Conservation (phyloP, 2,329 filamentous ascomycete species). For the Exophiala dermatitidis region DNA sequence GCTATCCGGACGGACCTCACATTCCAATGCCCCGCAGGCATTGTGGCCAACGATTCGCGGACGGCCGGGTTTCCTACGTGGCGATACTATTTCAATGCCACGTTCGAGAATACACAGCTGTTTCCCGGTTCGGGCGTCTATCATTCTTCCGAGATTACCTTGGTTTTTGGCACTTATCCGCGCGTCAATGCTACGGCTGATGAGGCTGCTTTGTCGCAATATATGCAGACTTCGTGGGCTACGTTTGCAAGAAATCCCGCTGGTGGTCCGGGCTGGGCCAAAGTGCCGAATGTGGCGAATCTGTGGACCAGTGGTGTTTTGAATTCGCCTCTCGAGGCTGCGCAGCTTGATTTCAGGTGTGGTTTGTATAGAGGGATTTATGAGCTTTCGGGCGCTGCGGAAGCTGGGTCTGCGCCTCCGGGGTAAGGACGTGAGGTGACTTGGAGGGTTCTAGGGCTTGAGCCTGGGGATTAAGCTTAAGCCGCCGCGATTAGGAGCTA, state of each 20-base stretch:
- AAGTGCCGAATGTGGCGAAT: background rate
- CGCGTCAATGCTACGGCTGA: conserved; percentile 20
- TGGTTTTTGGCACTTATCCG: conserved; percentile 30
- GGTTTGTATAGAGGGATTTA: background rate
- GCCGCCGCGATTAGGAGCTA: too few species aligned
- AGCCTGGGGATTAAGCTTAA: too few species aligned
- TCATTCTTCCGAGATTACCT: conserved; percentile 32
- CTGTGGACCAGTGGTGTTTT: background rate
- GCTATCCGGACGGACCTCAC: conserved; percentile 8
- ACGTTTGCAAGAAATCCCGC: conserved; percentile 29
- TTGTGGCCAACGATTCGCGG: conserved; percentile 19
- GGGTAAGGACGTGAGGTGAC: too few species aligned
- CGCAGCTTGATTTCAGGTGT: background rate
- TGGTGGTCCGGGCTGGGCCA: conserved; percentile 2
- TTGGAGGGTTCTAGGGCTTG: too few species aligned
- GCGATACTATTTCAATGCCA: conserved; percentile 31
- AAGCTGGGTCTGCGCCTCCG: too few species aligned
- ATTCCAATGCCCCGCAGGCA: conserved; percentile 13
- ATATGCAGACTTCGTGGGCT: conserved; percentile 29
- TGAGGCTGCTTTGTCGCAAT: conserved; percentile 22
- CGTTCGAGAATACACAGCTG: conserved; percentile 27
- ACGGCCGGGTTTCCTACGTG: conserved; percentile 24
- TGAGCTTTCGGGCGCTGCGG: background rate
- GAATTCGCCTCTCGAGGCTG: background rate
- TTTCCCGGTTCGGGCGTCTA: conserved; percentile 29